Percentiles rank a stretch among this genome's conserved stretches.
phyloP scores from a whole-genome alignment of 495 filamentous ascomycete genomes.

The Annulohypoxylon nitens region DNA sequence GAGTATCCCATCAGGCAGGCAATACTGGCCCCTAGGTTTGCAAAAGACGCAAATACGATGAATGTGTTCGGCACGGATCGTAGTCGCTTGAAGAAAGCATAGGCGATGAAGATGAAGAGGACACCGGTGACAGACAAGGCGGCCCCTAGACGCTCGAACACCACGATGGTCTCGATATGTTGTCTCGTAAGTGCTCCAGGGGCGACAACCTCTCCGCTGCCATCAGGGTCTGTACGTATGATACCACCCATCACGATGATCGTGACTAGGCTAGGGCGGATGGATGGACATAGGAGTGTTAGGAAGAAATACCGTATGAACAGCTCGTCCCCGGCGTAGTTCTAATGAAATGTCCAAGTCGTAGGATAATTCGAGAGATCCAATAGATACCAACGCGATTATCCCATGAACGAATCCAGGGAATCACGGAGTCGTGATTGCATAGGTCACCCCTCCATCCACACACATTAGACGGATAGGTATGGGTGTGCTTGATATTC shows the following conservation, averaged over 20 bases:
- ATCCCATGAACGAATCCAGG: constrained; percentile 7
- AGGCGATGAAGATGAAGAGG: constrained; percentile 78
- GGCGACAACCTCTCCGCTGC: constrained; percentile 2
- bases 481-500: background rate
- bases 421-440: background rate
- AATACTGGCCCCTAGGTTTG: constrained; percentile 81
- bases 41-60: constrained; percentile 85
- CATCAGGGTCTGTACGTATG: constrained; percentile 26
- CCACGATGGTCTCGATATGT: constrained; percentile 54
- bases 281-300: constrained; percentile 8
- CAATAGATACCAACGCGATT: background rate
- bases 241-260: constrained; percentile 27
- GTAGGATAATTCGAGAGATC: background rate
- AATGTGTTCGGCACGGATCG: constrained; percentile 86
- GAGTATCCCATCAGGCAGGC: constrained; percentile 77
- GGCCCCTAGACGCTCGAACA: constrained; percentile 63
- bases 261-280: background rate
- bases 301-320: background rate
- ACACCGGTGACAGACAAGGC: constrained; percentile 76
- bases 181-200: constrained; percentile 30
- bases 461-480: background rate
- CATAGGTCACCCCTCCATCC: background rate
- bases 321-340: background rate
- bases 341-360: constrained; percentile 17
- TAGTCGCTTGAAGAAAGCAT: constrained; percentile 68